Percentiles rank a stretch among this genome's conserved stretches.
These are phyloP conservation scores for Cymbidium sinense DNA, from an alignment of 106 monocot species.

Conservation along the genomic window DNA sequence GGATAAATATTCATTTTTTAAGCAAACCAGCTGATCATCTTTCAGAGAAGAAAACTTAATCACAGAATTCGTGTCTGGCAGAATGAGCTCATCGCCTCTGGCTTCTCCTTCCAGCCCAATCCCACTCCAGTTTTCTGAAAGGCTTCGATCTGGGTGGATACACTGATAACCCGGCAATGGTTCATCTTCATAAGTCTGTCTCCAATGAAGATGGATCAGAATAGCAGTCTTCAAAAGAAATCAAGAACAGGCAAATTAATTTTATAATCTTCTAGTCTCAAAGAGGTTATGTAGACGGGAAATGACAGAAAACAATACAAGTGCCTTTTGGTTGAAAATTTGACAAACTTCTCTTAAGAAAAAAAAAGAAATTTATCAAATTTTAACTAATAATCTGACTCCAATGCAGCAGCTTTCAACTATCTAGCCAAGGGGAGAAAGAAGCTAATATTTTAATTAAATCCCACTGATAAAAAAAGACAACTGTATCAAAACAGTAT, in stretches of 20 bases:
- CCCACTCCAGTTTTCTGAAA: slow-evolving; percentile 47
- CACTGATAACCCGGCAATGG: slow-evolving; percentile 42
- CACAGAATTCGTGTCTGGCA: slow-evolving; percentile 18
- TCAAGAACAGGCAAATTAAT: background rate
- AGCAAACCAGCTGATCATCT: slow-evolving; percentile 24
- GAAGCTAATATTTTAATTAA: background rate
- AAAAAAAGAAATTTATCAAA: background rate
- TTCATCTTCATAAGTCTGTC: slow-evolving; percentile 73
- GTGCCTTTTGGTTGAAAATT: background rate
- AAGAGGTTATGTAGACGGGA: background rate
- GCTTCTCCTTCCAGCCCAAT: slow-evolving; percentile 36
- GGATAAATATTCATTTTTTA: slow-evolving; percentile 20
- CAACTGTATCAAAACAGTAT: background rate
- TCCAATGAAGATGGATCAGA: background rate
- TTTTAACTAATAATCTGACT: background rate
- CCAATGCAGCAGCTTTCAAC: background rate
- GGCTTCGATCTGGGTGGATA: slow-evolving; percentile 38
- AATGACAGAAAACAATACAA: background rate
- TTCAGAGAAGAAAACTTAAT: slow-evolving; percentile 26
- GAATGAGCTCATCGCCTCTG: slow-evolving; percentile 21
- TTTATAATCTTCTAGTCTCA: background rate
- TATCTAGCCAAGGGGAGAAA: background rate
- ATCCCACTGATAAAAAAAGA: background rate
- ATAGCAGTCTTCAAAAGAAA: background rate
- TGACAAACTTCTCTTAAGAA: background rate